Conservation (phyloP, 2,329 filamentous ascomycete genomes). For the Claviceps quebecensis region DNA sequence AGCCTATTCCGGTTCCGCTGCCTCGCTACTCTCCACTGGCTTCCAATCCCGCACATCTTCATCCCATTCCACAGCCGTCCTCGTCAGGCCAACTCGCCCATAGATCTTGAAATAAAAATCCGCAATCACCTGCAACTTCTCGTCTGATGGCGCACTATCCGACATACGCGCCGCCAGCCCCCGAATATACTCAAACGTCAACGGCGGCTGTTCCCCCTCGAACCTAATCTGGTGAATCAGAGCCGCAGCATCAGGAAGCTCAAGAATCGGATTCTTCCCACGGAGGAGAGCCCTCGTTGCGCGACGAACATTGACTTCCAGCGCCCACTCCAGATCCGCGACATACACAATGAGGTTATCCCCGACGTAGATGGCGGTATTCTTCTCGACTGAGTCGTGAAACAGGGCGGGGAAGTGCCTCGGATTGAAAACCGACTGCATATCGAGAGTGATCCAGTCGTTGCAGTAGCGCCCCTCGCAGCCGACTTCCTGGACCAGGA, state of each 20-base stretch:
- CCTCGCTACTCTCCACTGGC: not conserved
- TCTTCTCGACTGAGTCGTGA: conserved; percentile 12
- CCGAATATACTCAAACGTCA: conserved; percentile 8
- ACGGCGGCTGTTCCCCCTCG: conserved; percentile 2
- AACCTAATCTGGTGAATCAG: conserved; percentile 6
- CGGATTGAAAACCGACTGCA: no score
- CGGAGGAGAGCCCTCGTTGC: no score
- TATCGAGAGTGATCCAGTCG: conserved; percentile 12
- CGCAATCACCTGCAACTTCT: conserved; percentile 6
- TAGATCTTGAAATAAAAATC: conserved; percentile 7
- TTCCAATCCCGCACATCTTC: not conserved
- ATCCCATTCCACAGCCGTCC: conserved; percentile 3
- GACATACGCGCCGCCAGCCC: conserved; percentile 7
- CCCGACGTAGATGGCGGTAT: conserved; percentile 11
- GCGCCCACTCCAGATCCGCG: conserved; percentile 12
- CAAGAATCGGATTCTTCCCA: conserved; percentile 1
- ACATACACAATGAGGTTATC: conserved; percentile 13
- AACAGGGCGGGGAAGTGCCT: conserved; percentile 7
- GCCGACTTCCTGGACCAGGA: conserved; percentile 8
- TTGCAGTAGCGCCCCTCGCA: conserved; percentile 1
- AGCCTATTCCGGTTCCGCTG: no score
- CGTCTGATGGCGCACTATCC: conserved; percentile 6
- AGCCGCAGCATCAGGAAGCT: conserved; percentile 8
- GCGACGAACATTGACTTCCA: conserved; percentile 15
- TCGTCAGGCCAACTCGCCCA: conserved; percentile 4